These are phyloP conservation scores for Ananas comosus DNA, from an alignment of 176 grass and related monocot genomes.

Conservation along the genomic window DNA sequence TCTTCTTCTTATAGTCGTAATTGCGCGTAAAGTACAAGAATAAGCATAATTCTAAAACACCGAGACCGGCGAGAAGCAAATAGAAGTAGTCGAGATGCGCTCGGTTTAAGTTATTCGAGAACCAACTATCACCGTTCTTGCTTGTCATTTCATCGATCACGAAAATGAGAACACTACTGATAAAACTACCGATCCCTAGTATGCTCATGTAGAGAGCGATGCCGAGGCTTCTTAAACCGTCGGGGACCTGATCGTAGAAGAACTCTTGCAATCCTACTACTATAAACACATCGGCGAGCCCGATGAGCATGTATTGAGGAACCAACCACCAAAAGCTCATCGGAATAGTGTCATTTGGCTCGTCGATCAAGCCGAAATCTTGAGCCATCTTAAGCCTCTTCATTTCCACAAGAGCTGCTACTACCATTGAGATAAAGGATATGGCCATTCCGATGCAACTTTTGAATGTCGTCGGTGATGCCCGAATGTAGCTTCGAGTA, in stretches of 20 bases:
- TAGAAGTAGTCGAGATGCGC: constrained; percentile 70
- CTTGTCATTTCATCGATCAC: constrained; percentile 23
- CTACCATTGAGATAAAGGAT: neutral
- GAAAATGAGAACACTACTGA: constrained; percentile 45
- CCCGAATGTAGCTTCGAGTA: constrained; percentile 16
- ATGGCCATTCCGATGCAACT: constrained; percentile 34
- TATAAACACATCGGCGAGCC: constrained; percentile 31
- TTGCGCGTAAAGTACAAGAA: constrained; percentile 22
- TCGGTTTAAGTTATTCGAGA: constrained; percentile 35
- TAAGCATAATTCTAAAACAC: constrained; percentile 23
- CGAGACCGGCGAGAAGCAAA: constrained; percentile 32
- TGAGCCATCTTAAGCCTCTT: constrained; percentile 22
- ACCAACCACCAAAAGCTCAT: constrained; percentile 71
- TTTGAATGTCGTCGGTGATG: constrained; percentile 49
- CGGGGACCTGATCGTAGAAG: constrained; percentile 60
- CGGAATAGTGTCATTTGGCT: neutral
- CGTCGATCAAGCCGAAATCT: constrained; percentile 22
- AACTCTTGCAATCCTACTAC: constrained; percentile 58
- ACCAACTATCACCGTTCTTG: constrained; percentile 37
- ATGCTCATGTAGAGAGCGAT: constrained; percentile 47
- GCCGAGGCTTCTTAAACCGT: constrained; percentile 40
- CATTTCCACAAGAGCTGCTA: constrained; percentile 42
- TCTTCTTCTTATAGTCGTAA: constrained; percentile 29
- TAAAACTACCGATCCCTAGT: constrained; percentile 45
- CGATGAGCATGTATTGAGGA: constrained; percentile 41